Conservation (phyloP, 345 rosid species). For the Aquilaria yunnanensis region DNA sequence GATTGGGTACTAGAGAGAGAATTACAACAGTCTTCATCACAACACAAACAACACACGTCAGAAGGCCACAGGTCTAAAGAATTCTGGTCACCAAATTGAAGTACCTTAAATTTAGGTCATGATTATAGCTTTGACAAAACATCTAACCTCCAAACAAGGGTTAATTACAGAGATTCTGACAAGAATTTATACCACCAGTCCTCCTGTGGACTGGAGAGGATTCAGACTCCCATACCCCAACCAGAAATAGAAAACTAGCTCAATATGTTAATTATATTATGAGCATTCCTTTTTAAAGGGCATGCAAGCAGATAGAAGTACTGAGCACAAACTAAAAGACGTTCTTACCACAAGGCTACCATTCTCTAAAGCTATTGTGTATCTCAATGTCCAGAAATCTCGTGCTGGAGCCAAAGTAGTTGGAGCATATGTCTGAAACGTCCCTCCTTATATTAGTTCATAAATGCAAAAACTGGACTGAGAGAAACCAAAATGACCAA, state of each 20-base stretch:
- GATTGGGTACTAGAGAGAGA: not conserved
- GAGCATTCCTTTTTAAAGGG: too few relatives aligned
- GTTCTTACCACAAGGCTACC: constrained; percentile 96
- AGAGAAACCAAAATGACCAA: constrained; percentile 4
- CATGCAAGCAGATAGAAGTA: too few relatives aligned
- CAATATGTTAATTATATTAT: too few relatives aligned
- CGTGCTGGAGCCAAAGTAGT: constrained; percentile 98
- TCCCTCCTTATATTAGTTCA: constrained; percentile 4
- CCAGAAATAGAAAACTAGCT: too few relatives aligned
- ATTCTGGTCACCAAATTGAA: not conserved
- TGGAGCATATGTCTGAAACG: constrained; percentile 80
- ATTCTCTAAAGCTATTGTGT: constrained; percentile 83
- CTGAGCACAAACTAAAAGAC: not conserved
- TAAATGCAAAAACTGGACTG: not conserved
- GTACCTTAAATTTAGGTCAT: too few relatives aligned
- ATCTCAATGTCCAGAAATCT: constrained; percentile 98
- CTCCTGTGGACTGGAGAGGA: too few relatives aligned
- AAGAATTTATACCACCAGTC: too few relatives aligned
- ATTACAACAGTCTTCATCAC: not conserved
- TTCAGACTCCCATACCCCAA: too few relatives aligned
- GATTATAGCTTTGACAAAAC: too few relatives aligned
- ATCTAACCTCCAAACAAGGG: too few relatives aligned
- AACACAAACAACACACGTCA: not conserved
- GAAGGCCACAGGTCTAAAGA: not conserved
- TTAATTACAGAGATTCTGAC: too few relatives aligned